Conservation (phyloP, 345 rosid species). For the Crucihimalaya himalaica region DNA sequence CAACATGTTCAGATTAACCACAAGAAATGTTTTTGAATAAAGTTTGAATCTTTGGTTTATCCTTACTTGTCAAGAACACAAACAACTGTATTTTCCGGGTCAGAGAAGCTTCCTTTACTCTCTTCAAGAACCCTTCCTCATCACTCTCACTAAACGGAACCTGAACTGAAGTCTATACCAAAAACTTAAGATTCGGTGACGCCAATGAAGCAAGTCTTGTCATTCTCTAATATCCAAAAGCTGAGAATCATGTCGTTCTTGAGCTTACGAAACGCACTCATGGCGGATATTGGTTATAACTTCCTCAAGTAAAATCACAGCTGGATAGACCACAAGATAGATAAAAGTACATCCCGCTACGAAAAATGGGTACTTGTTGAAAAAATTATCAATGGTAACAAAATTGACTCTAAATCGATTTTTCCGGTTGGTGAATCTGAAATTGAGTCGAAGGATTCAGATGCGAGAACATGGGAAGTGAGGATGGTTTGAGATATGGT, state of each 20-base stretch:
- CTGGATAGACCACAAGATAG: slow-evolving; percentile 74
- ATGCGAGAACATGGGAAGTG: slow-evolving; percentile 58
- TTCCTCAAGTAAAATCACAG: slow-evolving; percentile 60
- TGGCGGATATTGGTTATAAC: slow-evolving; percentile 64
- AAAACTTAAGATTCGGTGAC: slow-evolving; percentile 69
- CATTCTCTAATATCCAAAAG: slow-evolving; percentile 83
- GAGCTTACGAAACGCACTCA: slow-evolving; percentile 69
- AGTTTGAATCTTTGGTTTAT: slow-evolving; percentile 19
- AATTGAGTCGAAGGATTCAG: slow-evolving; percentile 47
- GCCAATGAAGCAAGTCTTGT: slow-evolving; percentile 51
- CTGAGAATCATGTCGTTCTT: slow-evolving; percentile 62
- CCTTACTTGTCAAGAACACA: slow-evolving; percentile 83
- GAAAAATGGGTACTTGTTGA: slow-evolving; percentile 82
- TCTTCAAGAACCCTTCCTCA: slow-evolving; percentile 59
- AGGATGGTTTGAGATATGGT: slow-evolving; percentile 44
- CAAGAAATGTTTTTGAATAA: neutral
- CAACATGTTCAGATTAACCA: too few relatives aligned
- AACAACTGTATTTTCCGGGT: slow-evolving; percentile 59
- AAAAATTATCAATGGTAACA: slow-evolving; percentile 71
- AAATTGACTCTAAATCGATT: slow-evolving; percentile 65
- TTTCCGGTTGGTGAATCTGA: slow-evolving; percentile 47
- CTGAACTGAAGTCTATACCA: slow-evolving; percentile 56
- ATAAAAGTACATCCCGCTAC: slow-evolving; percentile 80
- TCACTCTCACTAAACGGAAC: slow-evolving; percentile 57
- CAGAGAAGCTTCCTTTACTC: slow-evolving; percentile 55